Conservation (phyloP, 1,284 basidiomycete species). For the Boletus mariae region DNA sequence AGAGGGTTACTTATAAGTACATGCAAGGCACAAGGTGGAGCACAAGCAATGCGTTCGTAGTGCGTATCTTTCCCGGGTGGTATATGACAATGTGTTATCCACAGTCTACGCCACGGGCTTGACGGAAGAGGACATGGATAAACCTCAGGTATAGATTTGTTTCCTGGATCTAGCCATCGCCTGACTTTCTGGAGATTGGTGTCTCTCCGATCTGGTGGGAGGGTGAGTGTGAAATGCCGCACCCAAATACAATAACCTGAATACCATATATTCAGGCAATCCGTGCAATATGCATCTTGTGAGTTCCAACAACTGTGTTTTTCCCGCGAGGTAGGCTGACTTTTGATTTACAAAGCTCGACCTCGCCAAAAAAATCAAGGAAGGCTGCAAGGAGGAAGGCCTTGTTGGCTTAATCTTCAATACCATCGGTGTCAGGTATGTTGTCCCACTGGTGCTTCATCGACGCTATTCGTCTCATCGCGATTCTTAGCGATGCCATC, state of each 20-base stretch:
- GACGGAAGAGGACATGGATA: constrained; percentile 76
- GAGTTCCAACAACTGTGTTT: constrained; percentile 18
- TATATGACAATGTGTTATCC: constrained; percentile 5
- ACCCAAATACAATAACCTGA: constrained; percentile 7
- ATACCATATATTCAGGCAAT: constrained; percentile 45
- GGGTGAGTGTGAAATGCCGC: constrained; percentile 43
- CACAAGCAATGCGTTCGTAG: constrained; percentile 75
- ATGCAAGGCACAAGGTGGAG: constrained; percentile 61
- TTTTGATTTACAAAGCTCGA: constrained; percentile 52
- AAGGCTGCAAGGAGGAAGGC: constrained; percentile 72
- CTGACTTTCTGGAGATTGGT: constrained; percentile 54
- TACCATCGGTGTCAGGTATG: constrained; percentile 75
- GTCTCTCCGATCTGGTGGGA: constrained; percentile 88
- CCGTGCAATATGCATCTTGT: constrained; percentile 81
- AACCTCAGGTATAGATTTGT: constrained; percentile 59
- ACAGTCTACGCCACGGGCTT: constrained; percentile 75
- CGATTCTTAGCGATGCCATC: constrained; percentile 61
- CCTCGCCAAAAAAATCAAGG: constrained; percentile 69
- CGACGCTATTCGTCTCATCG: background rate
- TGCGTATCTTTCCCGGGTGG: constrained; percentile 6
- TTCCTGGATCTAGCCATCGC: background rate
- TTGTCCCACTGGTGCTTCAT: background rate
- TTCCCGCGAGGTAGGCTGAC: constrained; percentile 8
- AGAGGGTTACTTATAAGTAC: constrained; percentile 1
- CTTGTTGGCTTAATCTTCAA: constrained; percentile 77